Base-by-base conservation (phyloP, 805 yeast species). In the Candida bentonensis region DNA sequence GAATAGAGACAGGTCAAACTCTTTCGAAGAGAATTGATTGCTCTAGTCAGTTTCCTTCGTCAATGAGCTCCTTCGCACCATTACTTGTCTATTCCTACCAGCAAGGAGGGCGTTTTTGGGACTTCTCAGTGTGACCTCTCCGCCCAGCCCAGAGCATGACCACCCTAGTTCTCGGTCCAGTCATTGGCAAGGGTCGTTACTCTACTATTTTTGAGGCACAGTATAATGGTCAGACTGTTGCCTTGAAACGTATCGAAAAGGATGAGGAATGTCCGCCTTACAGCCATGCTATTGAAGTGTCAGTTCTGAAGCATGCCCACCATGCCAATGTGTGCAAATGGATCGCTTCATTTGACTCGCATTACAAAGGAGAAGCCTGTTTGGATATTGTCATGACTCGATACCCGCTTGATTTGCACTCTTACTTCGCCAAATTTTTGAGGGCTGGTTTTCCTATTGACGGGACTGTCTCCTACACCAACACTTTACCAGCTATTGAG, bases 251-350 rank as follows among this genome's bases (percentile, higher is more conserved):
- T 17, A 64, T 70, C 1, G 68, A 69, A 15, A 70, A 70, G 3
- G 76, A 69, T 39, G 74, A 69, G 34, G 75, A 72, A 44, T 56
- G 60, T 17, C 70, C 76, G 2, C 82, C 82, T 1, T 82, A 76
- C 51, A 62, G 63, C 47, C 64, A 73, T n/a, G 45, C 62, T 21
- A 65, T 62, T 39, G 82, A 76, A 53, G 49, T 72, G 27, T 57
- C 55, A 22, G 53, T 74, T 2, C 53, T 77, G 33, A 44, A 48
- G 27, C 28, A 59, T 34, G 45, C 52, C 21, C 44, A 47, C 22
- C 44, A 43, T 27, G 44, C 42, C 4, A 41, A 48, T 23, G 45
- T 56, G 11, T 44, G 66, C 1, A 23, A 40, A 3, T 30, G 63
- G 4, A 36, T 65, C 9, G 60, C 54, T 20, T 28, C 55, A 17